Evolutionary conservation across 768 basidiomycete genomes (phyloP).

Genomic region (Asterophora parasitica): DNA sequence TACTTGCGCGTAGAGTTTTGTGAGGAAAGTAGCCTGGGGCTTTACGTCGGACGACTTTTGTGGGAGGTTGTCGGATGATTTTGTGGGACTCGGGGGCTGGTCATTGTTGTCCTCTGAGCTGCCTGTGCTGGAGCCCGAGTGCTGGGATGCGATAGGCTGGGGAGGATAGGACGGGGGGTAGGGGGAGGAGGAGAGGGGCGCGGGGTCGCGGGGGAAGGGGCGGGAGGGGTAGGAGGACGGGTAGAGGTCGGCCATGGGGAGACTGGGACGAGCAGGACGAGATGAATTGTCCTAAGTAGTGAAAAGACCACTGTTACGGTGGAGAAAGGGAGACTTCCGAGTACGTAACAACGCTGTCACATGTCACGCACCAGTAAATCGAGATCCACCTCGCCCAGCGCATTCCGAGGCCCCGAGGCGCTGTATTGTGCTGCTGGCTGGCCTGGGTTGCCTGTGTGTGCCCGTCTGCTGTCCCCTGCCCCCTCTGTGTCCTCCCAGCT

Average conservation of each 20-base stretch:
- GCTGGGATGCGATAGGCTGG: constrained; percentile 33
- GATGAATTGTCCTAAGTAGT: constrained; percentile 24
- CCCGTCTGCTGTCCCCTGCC: neutral
- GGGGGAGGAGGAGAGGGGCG: no score
- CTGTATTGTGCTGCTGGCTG: no score
- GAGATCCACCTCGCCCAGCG: constrained; percentile 11
- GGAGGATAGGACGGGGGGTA: constrained; percentile 31
- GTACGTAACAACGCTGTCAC: constrained; percentile 35
- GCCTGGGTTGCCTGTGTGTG: no score
- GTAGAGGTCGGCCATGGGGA: constrained; percentile 55
- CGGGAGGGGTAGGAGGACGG: constrained; percentile 38
- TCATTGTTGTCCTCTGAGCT: constrained; percentile 48
- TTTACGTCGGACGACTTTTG: constrained; percentile 70
- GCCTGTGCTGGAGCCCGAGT: constrained; percentile 34
- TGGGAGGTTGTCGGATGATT: constrained; percentile 37
- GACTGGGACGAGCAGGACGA: constrained; percentile 17
- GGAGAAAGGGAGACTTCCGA: constrained; percentile 43
- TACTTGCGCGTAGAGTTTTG: constrained; percentile 91
- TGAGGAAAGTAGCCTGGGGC: constrained; percentile 92
- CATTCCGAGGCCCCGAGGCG: constrained; percentile 41
- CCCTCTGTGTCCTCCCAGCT: neutral
- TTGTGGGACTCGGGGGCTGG: constrained; percentile 41
- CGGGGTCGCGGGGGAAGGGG: constrained; percentile 30
- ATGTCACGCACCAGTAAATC: constrained; percentile 18
- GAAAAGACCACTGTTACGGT: constrained; percentile 28